Conservation (phyloP, 2,329 filamentous ascomycete genomes). For the Cercospora citrullina region DNA sequence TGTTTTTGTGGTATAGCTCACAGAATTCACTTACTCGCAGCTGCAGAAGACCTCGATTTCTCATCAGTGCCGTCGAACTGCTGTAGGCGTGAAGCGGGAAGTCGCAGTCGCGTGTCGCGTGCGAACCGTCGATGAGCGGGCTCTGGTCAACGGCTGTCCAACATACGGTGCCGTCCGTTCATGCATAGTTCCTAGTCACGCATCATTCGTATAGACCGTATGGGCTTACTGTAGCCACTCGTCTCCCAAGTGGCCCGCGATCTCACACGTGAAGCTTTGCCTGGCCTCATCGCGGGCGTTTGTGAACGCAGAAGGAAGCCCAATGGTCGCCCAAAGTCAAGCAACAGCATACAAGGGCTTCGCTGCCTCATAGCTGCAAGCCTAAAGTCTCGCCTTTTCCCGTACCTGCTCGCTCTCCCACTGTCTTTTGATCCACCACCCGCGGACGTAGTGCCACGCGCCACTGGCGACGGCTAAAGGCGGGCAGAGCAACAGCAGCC, state of each 20-base stretch:
- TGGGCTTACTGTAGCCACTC: background rate
- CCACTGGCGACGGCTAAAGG: conserved; percentile 70
- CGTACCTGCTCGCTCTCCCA: conserved; percentile 64
- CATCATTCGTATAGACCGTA: background rate
- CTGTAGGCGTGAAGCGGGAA: background rate
- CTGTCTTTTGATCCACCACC: conserved; percentile 65
- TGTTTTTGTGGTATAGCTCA: background rate
- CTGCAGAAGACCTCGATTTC: background rate
- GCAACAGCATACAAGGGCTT: background rate
- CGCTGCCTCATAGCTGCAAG: background rate
- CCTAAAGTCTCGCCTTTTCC: conserved; percentile 61
- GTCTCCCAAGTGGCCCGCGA: background rate
- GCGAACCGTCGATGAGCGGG: background rate
- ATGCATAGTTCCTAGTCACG: conserved; percentile 5
- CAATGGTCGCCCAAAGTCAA: background rate
- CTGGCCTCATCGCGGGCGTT: background rate
- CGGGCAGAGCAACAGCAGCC: conserved; percentile 66
- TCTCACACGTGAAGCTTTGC: background rate
- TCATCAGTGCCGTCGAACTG: background rate
- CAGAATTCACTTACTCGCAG: background rate
- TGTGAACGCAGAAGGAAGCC: background rate
- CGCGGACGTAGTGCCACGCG: conserved; percentile 71
- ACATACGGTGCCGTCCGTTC: background rate
- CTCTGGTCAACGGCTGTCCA: background rate
- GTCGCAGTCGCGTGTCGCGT: background rate